A percentile compares a stretch with the other conserved stretches of the same genome.
Conservation (phyloP, 352 stramenopile genomes). For the Pythium grandisporangium region DNA sequence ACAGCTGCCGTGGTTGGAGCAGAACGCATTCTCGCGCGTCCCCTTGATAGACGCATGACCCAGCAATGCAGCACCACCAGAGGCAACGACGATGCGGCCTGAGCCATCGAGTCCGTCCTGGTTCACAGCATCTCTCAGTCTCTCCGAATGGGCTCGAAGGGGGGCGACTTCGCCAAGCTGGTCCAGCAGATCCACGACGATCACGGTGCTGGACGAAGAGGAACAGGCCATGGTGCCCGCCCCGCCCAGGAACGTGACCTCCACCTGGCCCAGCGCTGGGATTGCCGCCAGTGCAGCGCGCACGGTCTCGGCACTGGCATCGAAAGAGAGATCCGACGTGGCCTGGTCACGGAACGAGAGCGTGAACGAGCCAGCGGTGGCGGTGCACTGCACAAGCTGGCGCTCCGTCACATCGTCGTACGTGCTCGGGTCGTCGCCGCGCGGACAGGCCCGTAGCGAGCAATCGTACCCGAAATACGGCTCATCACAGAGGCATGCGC, state of each 20-base stretch:
- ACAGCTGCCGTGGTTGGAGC: conserved; percentile 67
- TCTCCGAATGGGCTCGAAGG: conserved; percentile 20
- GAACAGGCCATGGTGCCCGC: conserved; percentile 32
- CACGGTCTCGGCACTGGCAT: conserved; percentile 21
- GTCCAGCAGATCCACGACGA: conserved; percentile 48
- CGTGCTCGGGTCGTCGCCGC: conserved; percentile 62
- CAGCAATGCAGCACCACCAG: conserved; percentile 18
- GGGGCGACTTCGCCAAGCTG: conserved; percentile 48
- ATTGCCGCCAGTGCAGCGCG: conserved; percentile 41
- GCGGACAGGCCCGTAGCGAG: conserved; percentile 53
- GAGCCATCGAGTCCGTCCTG: conserved; percentile 47
- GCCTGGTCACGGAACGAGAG: conserved; percentile 57
- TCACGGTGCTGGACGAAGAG: conserved; percentile 22
- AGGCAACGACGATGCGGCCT: conserved; percentile 28
- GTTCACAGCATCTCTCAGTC: conserved; percentile 39
- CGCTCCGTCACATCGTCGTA: conserved; percentile 43
- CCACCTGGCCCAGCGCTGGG: conserved; percentile 27
- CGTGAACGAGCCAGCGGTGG: conserved; percentile 45
- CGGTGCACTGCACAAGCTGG: conserved; percentile 53
- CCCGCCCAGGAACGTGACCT: conserved; percentile 25
- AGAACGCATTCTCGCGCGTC: conserved; percentile 61
- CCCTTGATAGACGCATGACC: conserved; percentile 41
- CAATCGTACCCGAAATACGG: conserved; percentile 62
- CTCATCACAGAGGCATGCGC: conserved; percentile 52
- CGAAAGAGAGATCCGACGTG: conserved; percentile 27